These are phyloP conservation scores for Xerocomus brunneocitrinus DNA, from an alignment of 768 basidiomycete species.

Conservation along the genomic window DNA sequence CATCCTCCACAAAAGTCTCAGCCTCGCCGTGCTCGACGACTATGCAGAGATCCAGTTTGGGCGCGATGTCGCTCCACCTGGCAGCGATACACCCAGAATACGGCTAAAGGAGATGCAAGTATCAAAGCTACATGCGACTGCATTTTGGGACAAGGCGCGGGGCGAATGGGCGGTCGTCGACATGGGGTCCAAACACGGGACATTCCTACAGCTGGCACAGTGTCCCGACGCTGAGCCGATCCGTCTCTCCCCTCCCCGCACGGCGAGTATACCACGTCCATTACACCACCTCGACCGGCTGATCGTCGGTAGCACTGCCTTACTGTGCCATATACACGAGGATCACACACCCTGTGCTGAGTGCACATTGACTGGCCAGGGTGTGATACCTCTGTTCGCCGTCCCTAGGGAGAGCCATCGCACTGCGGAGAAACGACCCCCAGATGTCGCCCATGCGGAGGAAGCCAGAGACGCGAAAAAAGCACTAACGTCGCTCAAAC, in stretches of 20 bases:
- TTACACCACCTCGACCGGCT: slow-evolving; percentile 62
- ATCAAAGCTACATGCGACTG: slow-evolving; percentile 74
- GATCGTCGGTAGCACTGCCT: slow-evolving; percentile 66
- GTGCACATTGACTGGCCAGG: slow-evolving; percentile 48
- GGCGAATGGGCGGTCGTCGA: slow-evolving; percentile 73
- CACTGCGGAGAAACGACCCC: slow-evolving; percentile 20
- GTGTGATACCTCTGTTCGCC: slow-evolving; percentile 56
- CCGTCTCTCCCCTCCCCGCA: slow-evolving; percentile 60
- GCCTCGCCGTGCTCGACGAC: slow-evolving; percentile 59
- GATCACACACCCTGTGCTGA: slow-evolving; percentile 56
- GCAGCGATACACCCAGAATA: slow-evolving; percentile 54
- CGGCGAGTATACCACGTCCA: slow-evolving; percentile 63
- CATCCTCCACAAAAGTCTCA: slow-evolving; percentile 48
- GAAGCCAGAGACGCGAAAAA: slow-evolving; percentile 52
- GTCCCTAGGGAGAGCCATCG: slow-evolving; percentile 13
- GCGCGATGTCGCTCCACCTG: slow-evolving; percentile 54
- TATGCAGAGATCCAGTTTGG: slow-evolving; percentile 70
- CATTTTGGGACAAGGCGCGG: slow-evolving; percentile 61
- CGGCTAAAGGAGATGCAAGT: slow-evolving; percentile 82
- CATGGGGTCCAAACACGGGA: slow-evolving; percentile 84
- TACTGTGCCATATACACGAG: slow-evolving; percentile 65
- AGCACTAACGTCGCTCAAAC: slow-evolving; percentile 62
- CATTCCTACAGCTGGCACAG: slow-evolving; percentile 45
- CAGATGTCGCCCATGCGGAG: slow-evolving; percentile 10
- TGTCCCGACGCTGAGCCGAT: slow-evolving; percentile 28